phyloP scores from a whole-genome alignment of 2,329 filamentous ascomycete genomes.

The Diaporthe humulicola region DNA sequence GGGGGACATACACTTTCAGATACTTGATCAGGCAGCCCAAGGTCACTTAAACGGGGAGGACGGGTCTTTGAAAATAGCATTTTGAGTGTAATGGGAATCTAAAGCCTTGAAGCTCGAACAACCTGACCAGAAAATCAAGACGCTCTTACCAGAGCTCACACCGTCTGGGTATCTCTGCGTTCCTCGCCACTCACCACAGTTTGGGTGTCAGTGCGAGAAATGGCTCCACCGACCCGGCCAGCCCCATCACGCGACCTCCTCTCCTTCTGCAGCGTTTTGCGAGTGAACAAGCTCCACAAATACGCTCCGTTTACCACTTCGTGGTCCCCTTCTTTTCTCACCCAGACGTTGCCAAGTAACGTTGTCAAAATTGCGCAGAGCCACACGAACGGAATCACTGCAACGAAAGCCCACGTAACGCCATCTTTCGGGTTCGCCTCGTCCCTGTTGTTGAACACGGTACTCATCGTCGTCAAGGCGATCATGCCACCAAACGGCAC shows the following conservation, averaged over 20 bases:
- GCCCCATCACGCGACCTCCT: constrained; percentile 38
- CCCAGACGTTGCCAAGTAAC: constrained; percentile 51
- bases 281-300: constrained; percentile 41
- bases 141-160: neutral
- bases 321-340: constrained; percentile 45
- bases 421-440: constrained; percentile 56
- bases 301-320: constrained; percentile 44
- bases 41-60: neutral
- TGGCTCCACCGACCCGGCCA: neutral
- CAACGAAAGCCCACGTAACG: constrained; percentile 75
- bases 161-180: neutral
- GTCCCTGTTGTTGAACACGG: constrained; percentile 73
- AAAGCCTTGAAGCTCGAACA: neutral
- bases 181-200: neutral
- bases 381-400: constrained; percentile 70
- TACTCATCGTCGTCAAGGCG: constrained; percentile 75
- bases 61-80: neutral
- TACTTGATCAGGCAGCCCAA: constrained; percentile 47
- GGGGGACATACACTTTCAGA: constrained; percentile 51
- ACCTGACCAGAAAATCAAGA: neutral
- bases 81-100: neutral
- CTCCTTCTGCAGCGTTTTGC: constrained; percentile 40
- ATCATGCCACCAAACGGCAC: constrained; percentile 75
- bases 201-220: neutral
- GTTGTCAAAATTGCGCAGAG: constrained; percentile 48